Base-by-base conservation (phyloP, 2,329 filamentous ascomycete genomes). In the Ascochyta fabae region DNA sequence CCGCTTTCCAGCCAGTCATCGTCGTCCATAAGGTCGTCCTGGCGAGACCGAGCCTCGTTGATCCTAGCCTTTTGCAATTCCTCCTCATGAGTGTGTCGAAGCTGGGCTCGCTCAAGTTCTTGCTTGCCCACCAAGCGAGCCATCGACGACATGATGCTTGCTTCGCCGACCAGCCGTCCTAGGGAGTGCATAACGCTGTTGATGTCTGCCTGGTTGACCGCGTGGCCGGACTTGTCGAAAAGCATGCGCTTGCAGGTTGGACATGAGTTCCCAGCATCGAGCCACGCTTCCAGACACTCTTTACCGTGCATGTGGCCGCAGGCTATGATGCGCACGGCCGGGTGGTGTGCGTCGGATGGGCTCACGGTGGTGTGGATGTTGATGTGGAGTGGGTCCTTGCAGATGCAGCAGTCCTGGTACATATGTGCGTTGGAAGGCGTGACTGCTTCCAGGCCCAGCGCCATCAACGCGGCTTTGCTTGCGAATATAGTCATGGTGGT, bases 281-380 rank as follows among this genome's bases (percentile, higher is more conserved):
- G 58, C 65, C 65, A 69, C 3, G 54, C 53, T 15, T 24, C 9
- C 4, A 67, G 55, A 53, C 65, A 69, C 6, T 61, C 55, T 29
- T 49, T 10, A 27, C 66, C 65, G 15, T 67, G 27, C 16, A 65
- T 24, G 44, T 69, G 66, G 27, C 56, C 49, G 36, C 66, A 68
- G 12, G 48, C 27, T 16, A 19, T 41, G 48, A 68, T 61, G 16
- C 61, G 61, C 4, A 67, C 51, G 5, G 63, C 61, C 12, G 29
- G 1, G 22, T 67, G 66, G 22, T 48, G 42, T 15, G 44, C 41
- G 10, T 52, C 29, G n/a, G 39, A 29, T 1, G 43, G 2, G 1
- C 5, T 10, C 10, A 10, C 12, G 29, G 29, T 34, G 8, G 44
- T 33, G 36, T 54, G 46, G 7, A 41, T 36, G 23, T 29, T 56